Evolutionary conservation across 371 early-diverging fungal genomes (phyloP), one percentile per base, ranked within the genome.

Genomic region (Rhizopus sp.): DNA sequence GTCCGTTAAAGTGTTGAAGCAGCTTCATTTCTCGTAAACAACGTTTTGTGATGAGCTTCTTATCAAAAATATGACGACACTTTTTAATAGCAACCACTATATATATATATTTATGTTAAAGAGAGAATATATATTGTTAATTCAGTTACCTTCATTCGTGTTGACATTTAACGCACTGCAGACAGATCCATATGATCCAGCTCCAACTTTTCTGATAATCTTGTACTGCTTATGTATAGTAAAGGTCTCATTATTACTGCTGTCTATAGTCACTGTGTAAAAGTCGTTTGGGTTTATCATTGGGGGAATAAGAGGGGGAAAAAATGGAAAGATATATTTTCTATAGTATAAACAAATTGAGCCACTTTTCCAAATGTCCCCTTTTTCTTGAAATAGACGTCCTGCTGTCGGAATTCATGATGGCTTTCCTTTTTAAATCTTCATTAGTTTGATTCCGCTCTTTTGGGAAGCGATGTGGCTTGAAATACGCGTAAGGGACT

Each of bases 101-200:
- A 31, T 31, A n/a, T n/a, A n/a, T n/a, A 46, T 41, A 50, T 37
- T 44, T 13, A 31, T 16, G 17, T 23, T 38, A 53, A 50, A 12
- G 44, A 23, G 23, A 32, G 13, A 41, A 7, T 15, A 31, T 3
- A 45, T 1, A 9, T 3, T 10, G 17, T 4, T 29, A n/a, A 46
- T 37, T n/a, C 10, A 17, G 32, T 54, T 69, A 70, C 71, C 68
- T 68, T 68, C 69, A 33, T 63, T 63, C 2, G 73, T 66, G 35
- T 66, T 50, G 4, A 66, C 47, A 52, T 73, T 59, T 6, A 73
- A 51, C 17, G 76, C 79, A 60, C 69, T 87, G 81, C 91, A 91
- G 5, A 95, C 96, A 33, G 91, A 80, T 42, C 96, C 96, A 69
- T 96, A 95, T 9, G 96, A 93, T 35, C 96, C 96, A 47, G 91